A percentile compares a stretch with the other conserved stretches of the same genome.
Conservation (phyloP, 805 yeast species). For the Candida verbasci region DNA sequence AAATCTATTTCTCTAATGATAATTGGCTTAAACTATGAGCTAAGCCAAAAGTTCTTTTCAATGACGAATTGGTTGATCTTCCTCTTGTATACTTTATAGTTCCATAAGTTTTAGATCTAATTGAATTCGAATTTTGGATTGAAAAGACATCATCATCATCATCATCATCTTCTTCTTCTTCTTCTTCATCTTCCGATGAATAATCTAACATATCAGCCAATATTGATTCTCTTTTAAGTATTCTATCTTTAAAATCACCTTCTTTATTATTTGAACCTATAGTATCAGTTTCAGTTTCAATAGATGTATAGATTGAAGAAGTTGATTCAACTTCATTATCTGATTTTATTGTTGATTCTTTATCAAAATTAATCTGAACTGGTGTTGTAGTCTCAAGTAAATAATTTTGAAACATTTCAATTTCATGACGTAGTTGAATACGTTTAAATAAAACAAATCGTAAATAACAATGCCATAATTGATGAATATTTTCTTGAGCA, state of each 20-base stretch:
- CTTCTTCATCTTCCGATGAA: constrained; percentile 18
- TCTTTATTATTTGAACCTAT: constrained; percentile 6
- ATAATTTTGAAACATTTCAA: constrained; percentile 27
- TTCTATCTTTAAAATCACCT: constrained; percentile 22
- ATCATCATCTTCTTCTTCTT: background rate
- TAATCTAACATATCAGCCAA: constrained; percentile 44
- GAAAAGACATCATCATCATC: background rate
- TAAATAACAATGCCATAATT: constrained; percentile 33
- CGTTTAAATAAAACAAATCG: constrained; percentile 31
- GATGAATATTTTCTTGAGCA: background rate
- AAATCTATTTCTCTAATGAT: no score
- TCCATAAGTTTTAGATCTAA: constrained; percentile 7
- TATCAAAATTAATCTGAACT: background rate
- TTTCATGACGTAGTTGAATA: constrained; percentile 38
- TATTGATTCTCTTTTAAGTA: constrained; percentile 34
- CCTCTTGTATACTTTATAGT: constrained; percentile 2
- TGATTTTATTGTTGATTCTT: background rate
- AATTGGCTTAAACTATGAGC: constrained; percentile 6
- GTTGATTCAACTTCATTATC: constrained; percentile 2
- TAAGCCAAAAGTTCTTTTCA: constrained; percentile 6
- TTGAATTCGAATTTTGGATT: background rate
- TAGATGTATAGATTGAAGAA: background rate
- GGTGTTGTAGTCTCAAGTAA: constrained; percentile 6
- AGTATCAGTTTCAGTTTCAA: background rate
- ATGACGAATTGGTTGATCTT: no score